Evolutionary conservation across 805 yeast genomes (phyloP), one percentile per base, ranked within the genome.

Genomic region (Sugiyamaella smithiae): DNA sequence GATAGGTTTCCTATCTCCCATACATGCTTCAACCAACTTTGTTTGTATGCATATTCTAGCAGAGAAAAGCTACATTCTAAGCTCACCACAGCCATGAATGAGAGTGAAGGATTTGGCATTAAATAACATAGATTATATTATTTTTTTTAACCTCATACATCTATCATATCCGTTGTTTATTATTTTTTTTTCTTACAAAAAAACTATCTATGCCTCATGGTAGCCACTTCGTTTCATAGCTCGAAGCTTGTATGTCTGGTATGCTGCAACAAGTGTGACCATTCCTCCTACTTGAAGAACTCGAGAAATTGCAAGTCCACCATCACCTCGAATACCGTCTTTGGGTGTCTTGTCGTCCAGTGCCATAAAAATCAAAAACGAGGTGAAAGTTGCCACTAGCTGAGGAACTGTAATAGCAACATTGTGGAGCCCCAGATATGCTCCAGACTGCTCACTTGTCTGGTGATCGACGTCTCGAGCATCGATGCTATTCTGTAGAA

Each of bases 11-110:
- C 98, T 0, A 70, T 84, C 12, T 88, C 97, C 0, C 98, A 91
- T 62, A 93, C 98, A 0, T 91, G 99, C 59, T 91, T 93, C 70
- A 93, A 91, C 62, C 96, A 91, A 69, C 63, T 91, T 20, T 84
- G 91, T 48, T 57, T 93, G 4, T 85, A 81, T 65, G 81, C 81
- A 31, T 91, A 91, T 64, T 56, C 67, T 11, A 62, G 77, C 4
- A 69, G 71, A 51, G 78, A 75, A n/a, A 79, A 77, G 53, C 68
- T 93, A 46, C 64, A 68, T 38, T 46, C 61, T 1, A 90, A 87
- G 65, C 65, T 91, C 50, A 62, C 69, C n/a, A 61, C 74, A 54
- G 96, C 97, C 0, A 76, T 91, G 16, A 68, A 75, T 40, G 95
- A 85, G 62, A 82, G 89, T 53, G 84, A 86, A 52, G 98, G 97